Percentiles rank a stretch among this genome's conserved stretches.
These are phyloP conservation scores for Botrytis hyacinthi DNA, from an alignment of 2,329 filamentous ascomycete species.

Conservation along the genomic window DNA sequence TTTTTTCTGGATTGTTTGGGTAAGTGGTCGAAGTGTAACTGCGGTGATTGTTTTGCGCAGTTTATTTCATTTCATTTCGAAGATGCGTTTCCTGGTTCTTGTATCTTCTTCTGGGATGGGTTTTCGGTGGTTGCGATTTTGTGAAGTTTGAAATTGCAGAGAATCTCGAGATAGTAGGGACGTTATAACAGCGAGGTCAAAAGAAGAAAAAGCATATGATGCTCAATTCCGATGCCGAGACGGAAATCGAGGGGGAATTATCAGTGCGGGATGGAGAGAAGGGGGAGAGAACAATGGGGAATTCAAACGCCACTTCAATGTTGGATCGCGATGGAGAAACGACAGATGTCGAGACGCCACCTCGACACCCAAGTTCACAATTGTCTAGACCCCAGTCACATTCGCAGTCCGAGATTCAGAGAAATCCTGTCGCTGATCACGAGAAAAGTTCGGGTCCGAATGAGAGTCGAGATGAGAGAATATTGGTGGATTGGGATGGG, in stretches of 20 bases:
- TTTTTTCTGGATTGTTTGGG: background rate
- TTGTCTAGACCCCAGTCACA: background rate
- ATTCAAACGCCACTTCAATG: background rate
- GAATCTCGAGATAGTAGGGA: background rate
- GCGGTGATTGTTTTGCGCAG: background rate
- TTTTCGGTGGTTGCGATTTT: background rate
- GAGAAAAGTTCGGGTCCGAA: background rate
- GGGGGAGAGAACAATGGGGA: background rate
- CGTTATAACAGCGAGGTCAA: background rate
- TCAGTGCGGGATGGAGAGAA: background rate
- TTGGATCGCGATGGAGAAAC: slow-evolving; percentile 1
- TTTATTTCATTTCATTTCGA: background rate
- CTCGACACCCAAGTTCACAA: background rate
- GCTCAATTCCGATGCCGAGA: slow-evolving; percentile 4
- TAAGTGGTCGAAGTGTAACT: background rate
- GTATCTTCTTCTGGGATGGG: background rate
- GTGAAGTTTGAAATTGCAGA: background rate
- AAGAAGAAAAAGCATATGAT: background rate
- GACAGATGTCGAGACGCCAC: slow-evolving; percentile 13
- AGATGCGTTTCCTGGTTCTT: background rate
- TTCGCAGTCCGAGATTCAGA: background rate
- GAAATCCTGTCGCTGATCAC: background rate
- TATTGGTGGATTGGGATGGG: slow-evolving; percentile 67
- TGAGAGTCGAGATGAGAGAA: slow-evolving; percentile 55
- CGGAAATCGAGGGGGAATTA: background rate